phyloP scores from a whole-genome alignment of 441 rosid genomes.

The Iberis amara region DNA sequence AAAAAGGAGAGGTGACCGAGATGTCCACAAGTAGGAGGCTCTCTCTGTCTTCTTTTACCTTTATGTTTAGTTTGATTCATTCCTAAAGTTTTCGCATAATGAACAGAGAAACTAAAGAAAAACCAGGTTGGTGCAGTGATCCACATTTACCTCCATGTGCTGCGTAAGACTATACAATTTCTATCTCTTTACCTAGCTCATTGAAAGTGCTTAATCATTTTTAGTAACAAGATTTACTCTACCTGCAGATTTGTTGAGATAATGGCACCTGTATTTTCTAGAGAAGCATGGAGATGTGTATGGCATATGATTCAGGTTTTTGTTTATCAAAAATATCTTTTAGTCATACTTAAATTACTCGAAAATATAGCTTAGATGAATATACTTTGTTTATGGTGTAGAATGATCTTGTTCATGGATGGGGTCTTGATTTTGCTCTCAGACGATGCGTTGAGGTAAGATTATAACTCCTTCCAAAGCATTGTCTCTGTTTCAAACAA shows the following conservation, averaged over 20 bases:
- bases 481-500: not conserved
- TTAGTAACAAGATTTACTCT: not conserved
- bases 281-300: not conserved
- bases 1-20: not conserved
- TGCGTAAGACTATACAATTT: not conserved
- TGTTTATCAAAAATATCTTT: slow-evolving; percentile 8
- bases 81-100: not conserved
- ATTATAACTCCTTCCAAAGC: slow-evolving; percentile 31
- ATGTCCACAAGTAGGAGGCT: not conserved
- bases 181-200: not conserved
- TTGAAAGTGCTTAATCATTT: not conserved
- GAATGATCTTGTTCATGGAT: slow-evolving; percentile 75
- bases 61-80: not conserved
- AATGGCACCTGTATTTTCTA: not conserved
- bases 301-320: slow-evolving; percentile 61
- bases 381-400: slow-evolving; percentile 30
- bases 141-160: not conserved
- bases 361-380: too few species aligned
- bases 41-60: not conserved
- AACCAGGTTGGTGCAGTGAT: not conserved
- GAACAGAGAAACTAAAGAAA: not conserved
- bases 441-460: slow-evolving; percentile 57
- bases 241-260: not conserved
- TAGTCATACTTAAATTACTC: too few species aligned
- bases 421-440: slow-evolving; percentile 73